phyloP scores from a whole-genome alignment of 2,329 filamentous ascomycete species.

The Claviceps sp. region DNA sequence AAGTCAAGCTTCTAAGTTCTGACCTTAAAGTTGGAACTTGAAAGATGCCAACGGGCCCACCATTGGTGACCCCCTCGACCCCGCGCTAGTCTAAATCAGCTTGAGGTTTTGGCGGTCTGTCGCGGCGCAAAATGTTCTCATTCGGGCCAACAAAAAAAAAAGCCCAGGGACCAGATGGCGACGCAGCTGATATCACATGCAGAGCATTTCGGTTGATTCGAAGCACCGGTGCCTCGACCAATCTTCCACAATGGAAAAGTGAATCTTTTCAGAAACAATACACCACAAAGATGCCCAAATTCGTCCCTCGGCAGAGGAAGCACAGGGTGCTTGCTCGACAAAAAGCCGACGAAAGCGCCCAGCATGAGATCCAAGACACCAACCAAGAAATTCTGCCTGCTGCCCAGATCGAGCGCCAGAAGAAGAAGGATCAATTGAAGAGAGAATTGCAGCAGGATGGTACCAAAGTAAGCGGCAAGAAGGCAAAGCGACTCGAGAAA shows the following conservation, averaged over 20 bases:
- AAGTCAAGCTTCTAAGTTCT: too few relatives aligned
- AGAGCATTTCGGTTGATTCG: conserved; percentile 11
- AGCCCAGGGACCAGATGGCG: neutral
- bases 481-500: conserved; percentile 53
- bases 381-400: conserved; percentile 23
- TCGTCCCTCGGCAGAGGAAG: conserved; percentile 52
- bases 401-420: conserved; percentile 37
- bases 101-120: conserved; percentile 21
- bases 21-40: neutral
- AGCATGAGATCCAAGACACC: conserved; percentile 24
- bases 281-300: conserved; percentile 34
- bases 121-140: conserved; percentile 20
- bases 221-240: conserved; percentile 3
- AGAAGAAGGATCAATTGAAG: conserved; percentile 41
- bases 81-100: conserved; percentile 22
- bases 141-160: conserved; percentile 8
- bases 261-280: neutral
- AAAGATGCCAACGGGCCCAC: neutral
- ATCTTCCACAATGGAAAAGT: neutral
- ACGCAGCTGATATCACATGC: neutral
- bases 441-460: conserved; percentile 38
- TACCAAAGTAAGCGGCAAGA: conserved; percentile 47
- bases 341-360: conserved; percentile 31
- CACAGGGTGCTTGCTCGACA: conserved; percentile 55
- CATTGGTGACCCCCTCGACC: conserved; percentile 7